These are phyloP conservation scores for Mercurialis annua DNA, from an alignment of 345 rosid species.

Conservation along the genomic window DNA sequence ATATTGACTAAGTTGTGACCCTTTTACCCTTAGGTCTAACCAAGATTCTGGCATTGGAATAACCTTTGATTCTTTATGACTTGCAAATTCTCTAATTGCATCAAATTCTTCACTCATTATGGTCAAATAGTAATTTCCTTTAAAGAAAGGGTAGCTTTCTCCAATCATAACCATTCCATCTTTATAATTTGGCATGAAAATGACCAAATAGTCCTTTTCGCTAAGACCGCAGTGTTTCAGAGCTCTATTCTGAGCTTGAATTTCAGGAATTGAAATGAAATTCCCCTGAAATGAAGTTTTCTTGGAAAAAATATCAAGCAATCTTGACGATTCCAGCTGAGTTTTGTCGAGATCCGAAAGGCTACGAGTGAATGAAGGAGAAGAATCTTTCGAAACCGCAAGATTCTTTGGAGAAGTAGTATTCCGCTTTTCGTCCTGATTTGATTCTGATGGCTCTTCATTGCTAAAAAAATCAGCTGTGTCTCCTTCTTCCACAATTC, in stretches of 20 bases:
- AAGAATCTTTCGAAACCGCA: constrained; percentile 19
- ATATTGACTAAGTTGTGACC: constrained; percentile 63
- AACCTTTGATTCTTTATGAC: constrained; percentile 46
- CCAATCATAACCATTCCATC: constrained; percentile 56
- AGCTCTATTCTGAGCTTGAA: constrained; percentile 53
- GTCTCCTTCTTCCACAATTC: constrained; percentile 35
- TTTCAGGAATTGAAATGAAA: constrained; percentile 64
- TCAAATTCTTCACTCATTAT: constrained; percentile 44
- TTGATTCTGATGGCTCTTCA: constrained; percentile 37
- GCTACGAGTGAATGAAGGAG: constrained; percentile 39
- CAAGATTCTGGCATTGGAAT: constrained; percentile 54
- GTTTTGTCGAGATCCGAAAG: constrained; percentile 44
- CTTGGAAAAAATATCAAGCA: constrained; percentile 47
- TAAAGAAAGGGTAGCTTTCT: constrained; percentile 62
- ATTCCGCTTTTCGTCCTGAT: constrained; percentile 29
- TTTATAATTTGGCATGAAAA: constrained; percentile 45
- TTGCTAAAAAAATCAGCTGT: constrained; percentile 30
- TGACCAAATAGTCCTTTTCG: constrained; percentile 53
- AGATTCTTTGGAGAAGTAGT: constrained; percentile 26
- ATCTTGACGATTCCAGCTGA: constrained; percentile 46
- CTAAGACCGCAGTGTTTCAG: constrained; percentile 47
- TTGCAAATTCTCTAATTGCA: constrained; percentile 37
- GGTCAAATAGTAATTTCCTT: constrained; percentile 58
- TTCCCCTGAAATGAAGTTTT: constrained; percentile 50
- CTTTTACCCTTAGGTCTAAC: constrained; percentile 65